phyloP scores from a whole-genome alignment of 2,329 filamentous ascomycete genomes.

The Eurotiales sp. region DNA sequence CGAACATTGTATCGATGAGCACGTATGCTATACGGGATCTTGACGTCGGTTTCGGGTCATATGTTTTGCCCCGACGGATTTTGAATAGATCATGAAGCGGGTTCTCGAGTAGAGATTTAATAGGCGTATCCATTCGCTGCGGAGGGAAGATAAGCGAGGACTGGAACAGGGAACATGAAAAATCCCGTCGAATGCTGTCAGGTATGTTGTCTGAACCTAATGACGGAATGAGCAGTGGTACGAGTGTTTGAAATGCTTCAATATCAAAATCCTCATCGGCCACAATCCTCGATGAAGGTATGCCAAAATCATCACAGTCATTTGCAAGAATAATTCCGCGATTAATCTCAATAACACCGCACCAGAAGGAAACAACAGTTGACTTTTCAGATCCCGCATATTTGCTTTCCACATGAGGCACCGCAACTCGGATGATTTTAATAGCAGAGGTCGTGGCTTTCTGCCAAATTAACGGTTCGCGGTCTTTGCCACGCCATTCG shows the following conservation, averaged over 20 bases:
- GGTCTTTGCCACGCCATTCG: constrained; percentile 67
- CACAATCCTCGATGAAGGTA: constrained; percentile 46
- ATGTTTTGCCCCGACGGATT: constrained; percentile 67
- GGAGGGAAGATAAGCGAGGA: constrained; percentile 76
- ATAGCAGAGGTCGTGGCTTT: constrained; percentile 70
- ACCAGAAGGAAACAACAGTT: constrained; percentile 63
- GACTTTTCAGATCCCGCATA: constrained; percentile 26
- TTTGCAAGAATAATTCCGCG: constrained; percentile 68
- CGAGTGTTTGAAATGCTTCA: constrained; percentile 63
- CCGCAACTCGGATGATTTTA: constrained; percentile 61
- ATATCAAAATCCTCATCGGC: constrained; percentile 82
- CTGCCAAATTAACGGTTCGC: constrained; percentile 70
- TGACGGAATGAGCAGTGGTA: constrained; percentile 65
- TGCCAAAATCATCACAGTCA: constrained; percentile 45
- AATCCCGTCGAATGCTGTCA: constrained; percentile 64
- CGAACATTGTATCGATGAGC: constrained; percentile 75
- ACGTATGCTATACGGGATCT: constrained; percentile 73
- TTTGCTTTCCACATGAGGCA: constrained; percentile 56
- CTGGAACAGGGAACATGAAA: constrained; percentile 72
- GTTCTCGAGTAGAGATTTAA: constrained; percentile 39
- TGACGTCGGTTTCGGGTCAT: constrained; percentile 60
- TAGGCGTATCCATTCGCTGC: constrained; percentile 58
- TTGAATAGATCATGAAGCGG: constrained; percentile 62
- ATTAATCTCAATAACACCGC: constrained; percentile 60
- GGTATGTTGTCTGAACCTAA: constrained; percentile 65